A percentile compares a stretch with the other conserved stretches of the same genome.
These are phyloP conservation scores for Tagetes erecta DNA, from an alignment of 129 eudicot species.

Conservation along the genomic window DNA sequence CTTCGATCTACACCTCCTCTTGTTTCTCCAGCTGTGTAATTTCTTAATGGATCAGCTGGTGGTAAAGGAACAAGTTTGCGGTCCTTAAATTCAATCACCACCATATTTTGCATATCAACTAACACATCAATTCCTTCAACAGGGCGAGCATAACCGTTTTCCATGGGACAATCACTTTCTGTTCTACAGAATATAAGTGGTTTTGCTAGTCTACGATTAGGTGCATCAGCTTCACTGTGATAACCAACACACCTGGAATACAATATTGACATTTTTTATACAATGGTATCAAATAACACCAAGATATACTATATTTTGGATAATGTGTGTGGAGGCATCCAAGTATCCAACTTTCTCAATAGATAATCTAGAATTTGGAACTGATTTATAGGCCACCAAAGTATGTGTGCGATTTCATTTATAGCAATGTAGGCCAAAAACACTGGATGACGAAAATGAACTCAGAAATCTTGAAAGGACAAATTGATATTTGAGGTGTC, in stretches of 20 bases:
- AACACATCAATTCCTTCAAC: conserved; percentile 81
- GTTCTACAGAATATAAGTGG: conserved; percentile 82
- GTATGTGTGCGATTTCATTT: not conserved
- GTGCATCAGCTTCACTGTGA: conserved; percentile 76
- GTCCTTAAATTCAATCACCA: conserved; percentile 76
- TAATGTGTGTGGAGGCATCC: not conserved
- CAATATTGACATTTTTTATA: conserved; percentile 5
- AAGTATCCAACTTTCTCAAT: not conserved
- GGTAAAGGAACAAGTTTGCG: conserved; percentile 81
- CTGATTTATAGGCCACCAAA: not conserved
- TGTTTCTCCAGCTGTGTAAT: conserved; percentile 79
- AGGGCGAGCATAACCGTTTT: conserved; percentile 85
- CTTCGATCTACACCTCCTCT: conserved; percentile 83
- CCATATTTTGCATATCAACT: conserved; percentile 85
- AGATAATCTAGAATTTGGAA: not conserved
- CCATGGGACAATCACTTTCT: conserved; percentile 82
- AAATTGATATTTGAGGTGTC: not conserved
- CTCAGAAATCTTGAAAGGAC: not conserved
- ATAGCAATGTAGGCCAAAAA: not conserved
- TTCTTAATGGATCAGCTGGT: conserved; percentile 81
- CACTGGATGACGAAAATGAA: not conserved
- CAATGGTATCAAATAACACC: not conserved
- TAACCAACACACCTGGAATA: conserved; percentile 74
- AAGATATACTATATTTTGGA: not conserved
- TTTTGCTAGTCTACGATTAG: conserved; percentile 74